Base-by-base conservation (phyloP, 345 rosid genomes). In the Trapa bicornis region DNA sequence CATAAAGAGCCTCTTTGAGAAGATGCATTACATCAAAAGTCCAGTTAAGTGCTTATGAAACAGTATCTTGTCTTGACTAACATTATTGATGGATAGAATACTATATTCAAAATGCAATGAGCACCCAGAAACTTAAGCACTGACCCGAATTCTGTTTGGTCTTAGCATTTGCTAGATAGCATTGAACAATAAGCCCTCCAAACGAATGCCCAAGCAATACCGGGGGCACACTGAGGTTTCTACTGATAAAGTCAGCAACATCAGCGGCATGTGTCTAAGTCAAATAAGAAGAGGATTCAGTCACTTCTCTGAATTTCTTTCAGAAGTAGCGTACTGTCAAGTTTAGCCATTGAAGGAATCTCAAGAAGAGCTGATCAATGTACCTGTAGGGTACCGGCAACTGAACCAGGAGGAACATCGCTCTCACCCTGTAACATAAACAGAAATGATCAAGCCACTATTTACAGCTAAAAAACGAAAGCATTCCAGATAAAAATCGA, bases 261-360 rank as follows among this genome's bases (percentile, higher is more conserved):
- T 86, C 93, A 75, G 87, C 78, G 68, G 96, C 98, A 71, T 92
- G 96, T 35, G 93, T 89, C 98, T 89, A 92, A 84, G 79, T 82
- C 82, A 81, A 74, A 66, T 43, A 65, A 65, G 37, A 65, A 65
- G 53, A 42, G 37, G 22, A n/a, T 65, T 65, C 52, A 43, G 43
- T 43, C 36, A 6, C 15, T 43, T 47, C 29, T 41, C 36, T 35
- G 16, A 29, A 12, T 22, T 22, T 22, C 47, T n/a, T n/a, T 54
- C 61, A 35, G 38, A 37, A 45, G 39, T 56, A 47, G 2, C 3
- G 60, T 3, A 53, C 58, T 66, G 37, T 56, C 50, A 47, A 72
- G 15, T 32, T 41, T 38, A 52, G 50, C 66, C 43, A 45, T 50
- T 65, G 37, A 32, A 73, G 29, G 29, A 38, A 12, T 22, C 64